Conservation (phyloP, 2,329 filamentous ascomycete species). For the Dactylella cylindrospora region DNA sequence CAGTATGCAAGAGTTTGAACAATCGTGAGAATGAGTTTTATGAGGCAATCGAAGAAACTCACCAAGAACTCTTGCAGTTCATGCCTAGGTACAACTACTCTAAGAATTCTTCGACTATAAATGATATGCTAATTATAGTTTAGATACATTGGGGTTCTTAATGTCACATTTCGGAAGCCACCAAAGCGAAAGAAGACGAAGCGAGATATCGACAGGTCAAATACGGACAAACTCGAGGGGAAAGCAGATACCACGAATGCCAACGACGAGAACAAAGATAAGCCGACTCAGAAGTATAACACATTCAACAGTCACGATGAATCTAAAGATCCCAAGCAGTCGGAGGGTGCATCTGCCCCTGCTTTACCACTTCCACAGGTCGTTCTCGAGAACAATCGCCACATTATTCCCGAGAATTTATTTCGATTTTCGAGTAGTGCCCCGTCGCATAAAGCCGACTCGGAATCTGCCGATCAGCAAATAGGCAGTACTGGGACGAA, state of each 20-base stretch:
- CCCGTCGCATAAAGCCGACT: conserved; percentile 50
- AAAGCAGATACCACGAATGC: conserved; percentile 48
- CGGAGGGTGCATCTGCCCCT: conserved; percentile 52
- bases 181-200: conserved; percentile 56
- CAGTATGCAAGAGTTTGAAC: conserved; percentile 97
- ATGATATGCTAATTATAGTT: conserved; percentile 45
- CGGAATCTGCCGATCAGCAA: conserved; percentile 46
- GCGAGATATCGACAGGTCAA: conserved; percentile 51
- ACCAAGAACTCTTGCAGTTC: conserved; percentile 86
- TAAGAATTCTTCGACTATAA: conserved; percentile 41
- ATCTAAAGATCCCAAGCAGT: conserved; percentile 7
- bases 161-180: conserved; percentile 69
- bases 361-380: conserved; percentile 59
- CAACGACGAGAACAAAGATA: conserved; percentile 44
- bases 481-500: conserved; percentile 31
- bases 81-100: conserved; percentile 68
- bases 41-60: conserved; percentile 87
- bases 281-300: conserved; percentile 22
- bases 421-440: conserved; percentile 57
- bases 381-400: conserved; percentile 69
- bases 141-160: conserved; percentile 95
- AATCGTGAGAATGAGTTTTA: conserved; percentile 99
- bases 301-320: conserved; percentile 38
- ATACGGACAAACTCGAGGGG: conserved; percentile 45
- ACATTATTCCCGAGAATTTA: conserved; percentile 67